Evolutionary conservation across 1,284 basidiomycete genomes (phyloP).

Genomic region (Ustilago vetiveriae): DNA sequence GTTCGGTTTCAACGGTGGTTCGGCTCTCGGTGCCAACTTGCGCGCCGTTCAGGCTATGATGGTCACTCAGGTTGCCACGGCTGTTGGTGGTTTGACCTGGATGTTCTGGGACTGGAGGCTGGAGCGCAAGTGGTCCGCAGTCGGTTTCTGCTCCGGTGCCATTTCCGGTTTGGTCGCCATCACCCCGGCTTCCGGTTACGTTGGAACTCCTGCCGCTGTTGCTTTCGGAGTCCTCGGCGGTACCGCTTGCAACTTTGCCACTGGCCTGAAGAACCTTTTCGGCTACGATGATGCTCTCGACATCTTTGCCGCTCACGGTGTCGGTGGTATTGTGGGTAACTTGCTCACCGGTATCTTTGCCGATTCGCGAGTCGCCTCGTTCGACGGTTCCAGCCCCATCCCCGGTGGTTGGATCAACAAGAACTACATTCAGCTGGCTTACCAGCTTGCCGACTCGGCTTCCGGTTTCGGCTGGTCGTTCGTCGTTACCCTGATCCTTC

Average conservation of each 20-base stretch:
- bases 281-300: constrained; percentile 70
- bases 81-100: constrained; percentile 71
- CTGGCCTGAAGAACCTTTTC: constrained; percentile 80
- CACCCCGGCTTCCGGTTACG: constrained; percentile 73
- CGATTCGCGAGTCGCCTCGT: constrained; percentile 81
- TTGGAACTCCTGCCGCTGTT: constrained; percentile 61
- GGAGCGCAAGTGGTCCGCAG: constrained; percentile 70
- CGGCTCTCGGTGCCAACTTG: constrained; percentile 68
- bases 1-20: constrained; percentile 67
- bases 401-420: constrained; percentile 91
- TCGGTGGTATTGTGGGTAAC: constrained; percentile 89
- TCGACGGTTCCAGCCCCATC: constrained; percentile 71
- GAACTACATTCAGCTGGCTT: constrained; percentile 77
- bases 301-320: constrained; percentile 86
- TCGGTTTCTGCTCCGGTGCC: constrained; percentile 96
- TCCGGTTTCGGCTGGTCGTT: constrained; percentile 62
- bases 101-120: constrained; percentile 62
- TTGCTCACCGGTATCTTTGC: constrained; percentile 87
- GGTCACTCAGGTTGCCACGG: constrained; percentile 77
- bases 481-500: constrained; percentile 74
- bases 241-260: constrained; percentile 89
- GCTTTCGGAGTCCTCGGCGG: constrained; percentile 77
- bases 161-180: constrained; percentile 83
- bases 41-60: constrained; percentile 68
- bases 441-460: constrained; percentile 84